A percentile compares a stretch with the other conserved stretches of the same genome.
Conservation (phyloP, 225 moss, liverwort and hornwort genomes). For the Pleurozium schreberi region DNA sequence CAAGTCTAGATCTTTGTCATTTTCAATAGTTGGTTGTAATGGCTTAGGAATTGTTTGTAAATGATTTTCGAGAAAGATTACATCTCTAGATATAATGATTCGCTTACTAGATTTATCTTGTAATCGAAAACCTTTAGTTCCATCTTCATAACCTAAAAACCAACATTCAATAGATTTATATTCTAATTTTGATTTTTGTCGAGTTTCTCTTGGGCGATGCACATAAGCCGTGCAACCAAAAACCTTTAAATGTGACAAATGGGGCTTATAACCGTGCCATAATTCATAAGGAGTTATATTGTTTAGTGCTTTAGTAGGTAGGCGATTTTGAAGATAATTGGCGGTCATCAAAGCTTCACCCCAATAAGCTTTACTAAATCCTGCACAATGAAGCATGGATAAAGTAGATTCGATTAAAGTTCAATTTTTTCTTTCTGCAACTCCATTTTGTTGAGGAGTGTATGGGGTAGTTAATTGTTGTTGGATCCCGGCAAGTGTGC, state of each 20-base stretch:
- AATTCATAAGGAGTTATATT: neutral
- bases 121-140: too few species aligned
- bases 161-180: too few species aligned
- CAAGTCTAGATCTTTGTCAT: too few species aligned
- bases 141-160: too few species aligned
- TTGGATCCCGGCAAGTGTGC: neutral
- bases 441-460: neutral
- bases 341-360: neutral
- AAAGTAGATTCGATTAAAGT: neutral
- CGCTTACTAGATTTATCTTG: too few species aligned
- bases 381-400: neutral
- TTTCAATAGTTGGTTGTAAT: too few species aligned
- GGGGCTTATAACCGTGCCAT: neutral
- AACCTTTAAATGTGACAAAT: neutral
- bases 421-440: neutral
- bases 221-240: too few species aligned
- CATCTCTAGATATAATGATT: too few species aligned
- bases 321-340: fast-evolving
- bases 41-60: too few species aligned
- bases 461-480: neutral
- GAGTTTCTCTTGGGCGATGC: too few species aligned
- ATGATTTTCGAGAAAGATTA: too few species aligned
- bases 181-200: too few species aligned
- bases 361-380: neutral
- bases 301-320: neutral